Evolutionary conservation across 192 early-diverging fungal genomes (phyloP), one percentile per base, ranked within the genome.

Genomic region (Coemansia sp.): DNA sequence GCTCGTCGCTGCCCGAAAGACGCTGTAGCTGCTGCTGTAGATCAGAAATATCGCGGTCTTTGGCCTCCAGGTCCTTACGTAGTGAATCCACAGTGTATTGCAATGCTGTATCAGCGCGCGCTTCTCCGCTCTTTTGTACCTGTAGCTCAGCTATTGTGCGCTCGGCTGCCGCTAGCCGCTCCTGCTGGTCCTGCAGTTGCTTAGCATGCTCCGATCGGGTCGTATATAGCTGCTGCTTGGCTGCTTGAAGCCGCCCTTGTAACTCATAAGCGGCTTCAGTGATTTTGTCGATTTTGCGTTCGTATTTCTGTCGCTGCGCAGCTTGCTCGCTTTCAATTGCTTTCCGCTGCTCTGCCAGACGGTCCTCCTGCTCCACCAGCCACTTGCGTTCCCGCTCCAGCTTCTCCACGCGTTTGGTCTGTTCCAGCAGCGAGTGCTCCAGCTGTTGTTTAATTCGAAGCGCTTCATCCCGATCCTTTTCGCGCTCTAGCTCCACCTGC

Each of bases 361-460:
- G 49, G 72, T 83, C 79, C 28, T 84, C 80, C 37, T 83, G 80
- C 10, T 82, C 76, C 14, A 72, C 69, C 37, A 89, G 63, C 62
- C 82, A 84, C 45, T 66, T 57, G 14, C 82, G 79, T 32, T 87
- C 82, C 20, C 74, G 76, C 60, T 89, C 83, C 49, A 85, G 64
- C 40, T 69, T 70, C 51, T 87, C 81, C 8, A 81, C 55, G 15
- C 83, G 69, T 8, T 58, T 44, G 28, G 64, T 63, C 34, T 79
- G 69, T 8, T 70, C 78, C 31, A 56, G 48, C 39, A 68, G 11
- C 14, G 56, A 48, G 2, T 47, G 34, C 49, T 79, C 76, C 32
- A 66, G 59, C 23, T 53, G 36, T 45, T 62, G 59, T 11, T 56
- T 53, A n/a, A n/a, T 16, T 10, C 43, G 55, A 18, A 34, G 42